phyloP scores from a whole-genome alignment of 2,329 filamentous ascomycete genomes.

The Apiospora saccharicola region DNA sequence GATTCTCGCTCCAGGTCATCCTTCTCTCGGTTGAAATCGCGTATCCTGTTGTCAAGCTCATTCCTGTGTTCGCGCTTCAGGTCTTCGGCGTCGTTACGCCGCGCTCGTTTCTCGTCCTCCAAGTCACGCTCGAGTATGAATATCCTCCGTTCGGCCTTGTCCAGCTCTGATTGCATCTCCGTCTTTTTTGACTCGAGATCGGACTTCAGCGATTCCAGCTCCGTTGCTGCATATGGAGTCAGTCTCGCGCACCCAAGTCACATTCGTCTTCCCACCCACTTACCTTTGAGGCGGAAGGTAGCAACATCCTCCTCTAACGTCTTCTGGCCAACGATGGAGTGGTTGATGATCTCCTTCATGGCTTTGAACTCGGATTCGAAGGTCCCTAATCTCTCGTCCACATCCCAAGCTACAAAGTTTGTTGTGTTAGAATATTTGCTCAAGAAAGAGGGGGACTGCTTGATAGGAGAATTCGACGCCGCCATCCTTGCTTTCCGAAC shows the following conservation, averaged over 20 bases:
- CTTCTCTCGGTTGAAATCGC: slow-evolving; percentile 54
- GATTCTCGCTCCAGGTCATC: slow-evolving; percentile 60
- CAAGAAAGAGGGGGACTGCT: slow-evolving; percentile 63
- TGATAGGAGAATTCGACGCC: slow-evolving; percentile 51
- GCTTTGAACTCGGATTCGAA: slow-evolving; percentile 78
- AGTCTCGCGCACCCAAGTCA: neutral
- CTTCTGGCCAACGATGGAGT: slow-evolving; percentile 71
- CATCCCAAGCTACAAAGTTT: slow-evolving; percentile 75
- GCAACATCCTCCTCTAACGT: slow-evolving; percentile 77
- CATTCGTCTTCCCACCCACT: slow-evolving; percentile 39
- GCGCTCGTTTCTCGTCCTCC: slow-evolving; percentile 52
- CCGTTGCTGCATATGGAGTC: slow-evolving; percentile 49
- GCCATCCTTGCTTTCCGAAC: slow-evolving; percentile 33
- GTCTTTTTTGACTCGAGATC: slow-evolving; percentile 56
- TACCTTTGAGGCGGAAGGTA: slow-evolving; percentile 78
- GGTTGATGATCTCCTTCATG: slow-evolving; percentile 76
- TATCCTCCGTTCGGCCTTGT: slow-evolving; percentile 63
- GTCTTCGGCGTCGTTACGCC: slow-evolving; percentile 37
- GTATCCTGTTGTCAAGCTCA: slow-evolving; percentile 61
- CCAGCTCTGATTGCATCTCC: slow-evolving; percentile 70
- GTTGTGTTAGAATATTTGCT: slow-evolving; percentile 77
- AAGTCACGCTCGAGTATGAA: slow-evolving; percentile 51
- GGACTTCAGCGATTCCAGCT: slow-evolving; percentile 57
- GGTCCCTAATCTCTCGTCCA: slow-evolving; percentile 76
- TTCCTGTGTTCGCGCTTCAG: slow-evolving; percentile 49